phyloP scores from a whole-genome alignment of 2,329 filamentous ascomycete species.

The Penicillium sp. region DNA sequence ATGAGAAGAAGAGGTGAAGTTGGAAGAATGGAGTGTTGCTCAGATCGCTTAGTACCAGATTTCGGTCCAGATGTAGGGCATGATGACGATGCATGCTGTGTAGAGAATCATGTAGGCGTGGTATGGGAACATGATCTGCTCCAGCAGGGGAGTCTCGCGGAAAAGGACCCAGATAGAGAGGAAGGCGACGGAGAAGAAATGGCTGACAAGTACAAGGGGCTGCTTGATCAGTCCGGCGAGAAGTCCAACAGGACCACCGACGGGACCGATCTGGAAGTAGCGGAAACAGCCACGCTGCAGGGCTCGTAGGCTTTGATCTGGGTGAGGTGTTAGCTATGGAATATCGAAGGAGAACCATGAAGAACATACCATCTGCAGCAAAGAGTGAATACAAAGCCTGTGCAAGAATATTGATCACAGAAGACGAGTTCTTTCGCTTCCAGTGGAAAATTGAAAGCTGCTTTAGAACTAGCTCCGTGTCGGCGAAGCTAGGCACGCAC shows the following conservation, averaged over 20 bases:
- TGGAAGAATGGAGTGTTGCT: not conserved
- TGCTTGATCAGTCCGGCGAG: conserved; percentile 78
- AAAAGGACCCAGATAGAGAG: conserved; percentile 75
- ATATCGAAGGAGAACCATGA: not conserved
- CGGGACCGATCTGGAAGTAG: conserved; percentile 78
- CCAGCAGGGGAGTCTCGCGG: conserved; percentile 52
- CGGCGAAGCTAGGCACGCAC: conserved; percentile 66
- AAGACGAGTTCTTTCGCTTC: conserved; percentile 76
- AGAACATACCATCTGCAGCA: conserved; percentile 66
- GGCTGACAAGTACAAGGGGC: conserved; percentile 77
- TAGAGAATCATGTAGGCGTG: conserved; percentile 71
- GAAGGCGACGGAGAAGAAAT: conserved; percentile 94
- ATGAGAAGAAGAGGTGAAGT: conserved; percentile 5
- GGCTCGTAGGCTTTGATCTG: conserved; percentile 69
- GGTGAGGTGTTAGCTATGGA: conserved; percentile 6
- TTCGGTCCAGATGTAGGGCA: conserved; percentile 78
- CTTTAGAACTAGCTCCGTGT: conserved; percentile 64
- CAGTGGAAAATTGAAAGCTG: conserved; percentile 82
- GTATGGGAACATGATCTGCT: conserved; percentile 65
- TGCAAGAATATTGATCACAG: conserved; percentile 96
- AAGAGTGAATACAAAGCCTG: conserved; percentile 91
- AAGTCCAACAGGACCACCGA: conserved; percentile 77
- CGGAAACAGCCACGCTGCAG: conserved; percentile 88
- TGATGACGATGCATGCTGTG: conserved; percentile 78
- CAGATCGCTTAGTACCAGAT: conserved; percentile 41